Conservation (phyloP, 2,329 filamentous ascomycete genomes). For the Diaporthe sp. region DNA sequence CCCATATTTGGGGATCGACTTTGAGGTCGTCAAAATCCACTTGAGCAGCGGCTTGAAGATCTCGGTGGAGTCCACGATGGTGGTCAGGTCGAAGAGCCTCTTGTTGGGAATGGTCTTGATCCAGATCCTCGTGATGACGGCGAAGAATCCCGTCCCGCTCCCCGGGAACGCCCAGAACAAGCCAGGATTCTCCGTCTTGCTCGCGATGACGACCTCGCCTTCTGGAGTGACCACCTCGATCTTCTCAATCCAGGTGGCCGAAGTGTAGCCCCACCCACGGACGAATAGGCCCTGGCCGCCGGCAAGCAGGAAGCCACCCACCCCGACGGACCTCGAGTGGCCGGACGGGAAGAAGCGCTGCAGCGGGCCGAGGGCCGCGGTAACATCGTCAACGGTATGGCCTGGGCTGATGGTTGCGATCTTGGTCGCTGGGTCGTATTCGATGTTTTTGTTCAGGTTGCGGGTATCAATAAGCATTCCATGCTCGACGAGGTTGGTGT, state of each 20-base stretch:
- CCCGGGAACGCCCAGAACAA: background rate
- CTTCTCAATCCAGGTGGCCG: background rate
- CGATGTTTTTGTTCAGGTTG: background rate
- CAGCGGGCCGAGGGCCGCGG: background rate
- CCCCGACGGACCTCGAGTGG: background rate
- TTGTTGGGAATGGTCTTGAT: background rate
- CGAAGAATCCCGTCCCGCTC: background rate
- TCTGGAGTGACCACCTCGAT: background rate
- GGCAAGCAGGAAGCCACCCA: constrained; percentile 8
- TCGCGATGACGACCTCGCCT: background rate
- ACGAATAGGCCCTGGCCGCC: background rate
- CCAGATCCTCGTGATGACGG: background rate
- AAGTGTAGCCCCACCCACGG: background rate
- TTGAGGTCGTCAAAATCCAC: background rate
- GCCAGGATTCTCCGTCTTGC: background rate
- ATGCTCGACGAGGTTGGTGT: background rate
- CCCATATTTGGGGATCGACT: background rate
- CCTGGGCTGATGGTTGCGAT: background rate
- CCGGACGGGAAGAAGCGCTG: background rate
- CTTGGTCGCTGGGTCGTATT: background rate
- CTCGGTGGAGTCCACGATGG: background rate
- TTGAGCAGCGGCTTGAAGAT: background rate
- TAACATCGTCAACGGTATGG: background rate
- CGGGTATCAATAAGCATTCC: constrained; percentile 8
- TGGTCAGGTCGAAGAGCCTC: background rate